phyloP scores from a whole-genome alignment of 2,329 filamentous ascomycete species.

The Zopfia rhizophila region DNA sequence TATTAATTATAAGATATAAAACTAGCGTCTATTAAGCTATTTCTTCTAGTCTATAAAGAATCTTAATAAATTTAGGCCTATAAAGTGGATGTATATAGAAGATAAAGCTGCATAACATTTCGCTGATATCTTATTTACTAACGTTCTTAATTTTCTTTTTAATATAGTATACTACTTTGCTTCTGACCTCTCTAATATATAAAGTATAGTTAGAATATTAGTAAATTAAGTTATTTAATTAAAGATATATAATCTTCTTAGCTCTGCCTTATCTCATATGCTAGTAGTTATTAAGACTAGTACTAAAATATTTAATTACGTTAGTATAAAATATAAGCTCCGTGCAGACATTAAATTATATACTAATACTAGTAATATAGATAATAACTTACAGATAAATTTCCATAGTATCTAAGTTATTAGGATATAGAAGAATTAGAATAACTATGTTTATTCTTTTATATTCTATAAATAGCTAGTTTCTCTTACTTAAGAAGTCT shows the following conservation, averaged over 20 bases:
- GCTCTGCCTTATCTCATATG: slow-evolving; percentile 24
- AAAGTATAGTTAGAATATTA: slow-evolving; percentile 30
- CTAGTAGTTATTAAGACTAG: slow-evolving; percentile 36
- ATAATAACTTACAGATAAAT: slow-evolving; percentile 5
- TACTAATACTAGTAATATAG: neutral
- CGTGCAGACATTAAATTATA: slow-evolving; percentile 10
- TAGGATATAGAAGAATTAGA: slow-evolving; percentile 17
- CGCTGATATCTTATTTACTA: slow-evolving; percentile 20
- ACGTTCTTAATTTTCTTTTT: slow-evolving; percentile 31
- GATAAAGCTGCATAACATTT: slow-evolving; percentile 2
- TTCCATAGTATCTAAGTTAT: slow-evolving; percentile 23
- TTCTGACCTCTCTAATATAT: slow-evolving; percentile 33
- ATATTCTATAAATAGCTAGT: slow-evolving; percentile 12
- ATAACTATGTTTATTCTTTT: slow-evolving; percentile 6
- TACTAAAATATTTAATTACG: slow-evolving; percentile 27
- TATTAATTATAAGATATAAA: slow-evolving; percentile 20
- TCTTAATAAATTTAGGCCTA: neutral
- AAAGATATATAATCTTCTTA: slow-evolving; percentile 19
- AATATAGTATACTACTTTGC: slow-evolving; percentile 38
- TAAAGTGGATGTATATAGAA: neutral
- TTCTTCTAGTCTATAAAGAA: neutral
- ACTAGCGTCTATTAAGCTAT: neutral
- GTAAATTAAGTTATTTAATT: slow-evolving; percentile 22
- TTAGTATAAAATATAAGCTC: slow-evolving; percentile 19
- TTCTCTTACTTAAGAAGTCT: slow-evolving; percentile 6